Evolutionary conservation across 352 stramenopile genomes (phyloP), one percentile per base, ranked within the genome.

Genomic region (Globisporangium perplexum): DNA sequence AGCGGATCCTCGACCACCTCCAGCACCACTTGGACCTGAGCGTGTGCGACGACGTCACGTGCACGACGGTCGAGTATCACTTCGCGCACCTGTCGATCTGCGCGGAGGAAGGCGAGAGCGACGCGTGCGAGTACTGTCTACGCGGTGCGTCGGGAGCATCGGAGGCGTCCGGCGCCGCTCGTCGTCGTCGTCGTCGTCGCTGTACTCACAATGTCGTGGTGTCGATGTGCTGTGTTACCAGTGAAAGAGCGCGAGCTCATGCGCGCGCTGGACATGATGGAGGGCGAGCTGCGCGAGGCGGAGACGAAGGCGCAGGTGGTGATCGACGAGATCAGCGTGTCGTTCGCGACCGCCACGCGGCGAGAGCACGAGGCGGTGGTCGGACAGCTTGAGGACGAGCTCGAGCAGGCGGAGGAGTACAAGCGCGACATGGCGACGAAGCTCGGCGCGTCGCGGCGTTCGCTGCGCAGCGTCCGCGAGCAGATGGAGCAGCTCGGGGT

Each of bases 21-120:
- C 72, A 85, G 57, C 76, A 87, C 48, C 76, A 87, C 36, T 23
- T 84, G 23, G 74, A 85, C 55, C 50, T 83, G 41, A 51, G 74
- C 14, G 68, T 85, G 38, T 87, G 76, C 52, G 64, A 60, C 10
- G 65, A 84, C n/a, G 28, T 48, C 33, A 76, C 82, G 71, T 87
- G 76, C 43, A 62, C 50, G 24, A 65, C 72, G 5, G 72, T 87
- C 28, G 74, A 83, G 62, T 66, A 81, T 46, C 74, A 87, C 35
- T 87, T 87, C 47, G 59, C 64, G 15, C 76, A 87, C 55, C 51
- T 84, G 1, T 78, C 72, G 28, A 63, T 72, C 47, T 87, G 76
- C 52, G 72, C 68, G 57, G 60, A 70, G 6, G 56, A 53, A 1
- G 38, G 63, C 28, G 47, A 67, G 54, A 65, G 53, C 30, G 49